Percentiles rank a stretch among this genome's conserved stretches.
Evolutionary conservation across 2,329 filamentous ascomycete genomes (phyloP).

Genomic region (Hypoxylon sp.): DNA sequence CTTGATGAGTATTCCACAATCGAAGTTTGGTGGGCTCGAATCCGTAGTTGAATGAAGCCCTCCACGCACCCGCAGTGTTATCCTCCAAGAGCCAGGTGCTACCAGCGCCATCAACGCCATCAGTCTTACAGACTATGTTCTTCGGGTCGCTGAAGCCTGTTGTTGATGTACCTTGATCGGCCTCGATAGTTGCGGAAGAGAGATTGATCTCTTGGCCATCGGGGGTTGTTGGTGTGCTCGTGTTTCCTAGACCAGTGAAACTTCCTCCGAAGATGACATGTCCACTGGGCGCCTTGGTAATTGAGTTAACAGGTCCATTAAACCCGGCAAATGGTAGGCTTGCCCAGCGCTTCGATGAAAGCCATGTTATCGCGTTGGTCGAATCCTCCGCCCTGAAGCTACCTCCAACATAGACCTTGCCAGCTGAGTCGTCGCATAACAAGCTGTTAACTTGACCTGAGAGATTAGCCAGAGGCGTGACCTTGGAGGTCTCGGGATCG

Average conservation of each 20-base stretch:
- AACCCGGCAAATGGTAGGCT: slow-evolving; percentile 92
- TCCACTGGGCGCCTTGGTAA: slow-evolving; percentile 79
- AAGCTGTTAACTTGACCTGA: slow-evolving; percentile 83
- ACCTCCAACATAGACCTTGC: slow-evolving; percentile 91
- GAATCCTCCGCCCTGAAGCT: slow-evolving; percentile 82
- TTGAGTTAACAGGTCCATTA: slow-evolving; percentile 89
- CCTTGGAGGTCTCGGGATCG: slow-evolving; percentile 73
- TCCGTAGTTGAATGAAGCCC: slow-evolving; percentile 81
- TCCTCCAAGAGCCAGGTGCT: slow-evolving; percentile 85
- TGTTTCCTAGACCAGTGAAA: slow-evolving; percentile 89
- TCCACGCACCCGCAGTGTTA: slow-evolving; percentile 80
- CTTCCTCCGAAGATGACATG: slow-evolving; percentile 92
- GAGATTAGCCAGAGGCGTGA: slow-evolving; percentile 81
- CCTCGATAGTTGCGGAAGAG: slow-evolving; percentile 76
- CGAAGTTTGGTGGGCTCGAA: slow-evolving; percentile 89
- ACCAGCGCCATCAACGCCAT: slow-evolving; percentile 71
- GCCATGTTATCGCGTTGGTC: slow-evolving; percentile 89
- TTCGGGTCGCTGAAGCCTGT: slow-evolving; percentile 76
- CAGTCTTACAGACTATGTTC: slow-evolving; percentile 83
- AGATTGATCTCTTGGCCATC: slow-evolving; percentile 87
- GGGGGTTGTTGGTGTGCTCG: slow-evolving; percentile 70
- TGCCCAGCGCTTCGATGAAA: slow-evolving; percentile 71
- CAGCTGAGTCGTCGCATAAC: slow-evolving; percentile 78
- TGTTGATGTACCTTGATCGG: slow-evolving; percentile 67
- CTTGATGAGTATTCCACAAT: slow-evolving; percentile 84